Conservation (phyloP, 805 yeast genomes). For the Teunomyces lycoperdinae region DNA sequence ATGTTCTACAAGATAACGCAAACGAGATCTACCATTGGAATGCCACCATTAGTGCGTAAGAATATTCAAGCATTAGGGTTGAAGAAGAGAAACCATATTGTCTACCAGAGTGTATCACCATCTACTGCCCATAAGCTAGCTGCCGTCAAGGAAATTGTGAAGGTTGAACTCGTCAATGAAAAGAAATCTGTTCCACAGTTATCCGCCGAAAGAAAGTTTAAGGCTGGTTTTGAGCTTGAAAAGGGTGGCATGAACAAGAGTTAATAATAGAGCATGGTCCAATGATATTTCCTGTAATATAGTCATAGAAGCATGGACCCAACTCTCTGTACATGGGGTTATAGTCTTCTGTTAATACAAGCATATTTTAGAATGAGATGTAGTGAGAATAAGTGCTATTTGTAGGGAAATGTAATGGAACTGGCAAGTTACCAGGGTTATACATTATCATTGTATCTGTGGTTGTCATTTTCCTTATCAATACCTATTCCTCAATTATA, state of each 20-base stretch:
- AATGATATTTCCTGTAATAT: neutral
- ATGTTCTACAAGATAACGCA: constrained; percentile 61
- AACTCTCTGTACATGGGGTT: constrained; percentile 2
- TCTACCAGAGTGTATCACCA: constrained; percentile 71
- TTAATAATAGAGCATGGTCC: constrained; percentile 1
- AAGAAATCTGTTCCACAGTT: constrained; percentile 50
- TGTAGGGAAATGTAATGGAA: no score
- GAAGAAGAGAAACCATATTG: constrained; percentile 66
- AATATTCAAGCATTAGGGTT: constrained; percentile 75
- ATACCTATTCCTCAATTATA: no score
- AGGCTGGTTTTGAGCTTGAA: constrained; percentile 53
- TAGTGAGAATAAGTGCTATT: neutral
- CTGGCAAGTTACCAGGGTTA: no score
- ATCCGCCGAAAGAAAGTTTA: constrained; percentile 53
- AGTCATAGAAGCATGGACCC: constrained; percentile 1
- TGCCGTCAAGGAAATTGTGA: constrained; percentile 79
- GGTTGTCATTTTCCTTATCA: no score
- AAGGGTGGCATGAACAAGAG: constrained; percentile 6
- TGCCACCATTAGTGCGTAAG: constrained; percentile 64
- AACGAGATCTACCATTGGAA: constrained; percentile 78
- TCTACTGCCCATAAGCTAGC: constrained; percentile 83
- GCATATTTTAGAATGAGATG: neutral
- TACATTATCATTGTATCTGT: no score
- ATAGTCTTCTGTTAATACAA: neutral
- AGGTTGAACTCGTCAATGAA: constrained; percentile 67